A percentile compares a stretch with the other conserved stretches of the same genome.
phyloP scores from a whole-genome alignment of 768 basidiomycete genomes.

The Steccherinum ochraceum region DNA sequence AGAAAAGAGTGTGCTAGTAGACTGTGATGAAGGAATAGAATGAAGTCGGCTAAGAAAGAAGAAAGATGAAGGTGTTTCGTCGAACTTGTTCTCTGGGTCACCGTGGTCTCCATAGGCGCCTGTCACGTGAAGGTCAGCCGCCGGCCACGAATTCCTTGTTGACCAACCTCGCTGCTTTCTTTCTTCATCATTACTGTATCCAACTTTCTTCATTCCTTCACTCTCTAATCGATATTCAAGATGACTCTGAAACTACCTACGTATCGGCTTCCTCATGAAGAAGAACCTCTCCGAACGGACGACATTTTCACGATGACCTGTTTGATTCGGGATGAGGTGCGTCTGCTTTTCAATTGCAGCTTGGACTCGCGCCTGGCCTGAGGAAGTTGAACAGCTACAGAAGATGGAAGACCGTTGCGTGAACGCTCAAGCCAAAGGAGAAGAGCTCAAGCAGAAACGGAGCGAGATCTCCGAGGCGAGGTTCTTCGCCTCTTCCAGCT shows the following conservation, averaged over 20 bases:
- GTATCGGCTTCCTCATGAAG: not conserved
- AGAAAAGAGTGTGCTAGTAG: not conserved
- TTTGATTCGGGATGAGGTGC: not conserved
- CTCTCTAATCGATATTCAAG: not conserved
- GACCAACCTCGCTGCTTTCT: no score
- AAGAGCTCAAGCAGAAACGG: constrained; percentile 5
- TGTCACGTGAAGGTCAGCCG: no score
- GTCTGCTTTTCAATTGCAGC: no score
- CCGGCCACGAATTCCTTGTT: no score
- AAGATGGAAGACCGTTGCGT: constrained; percentile 10
- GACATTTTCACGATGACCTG: constrained; percentile 9
- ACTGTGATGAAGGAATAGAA: not conserved
- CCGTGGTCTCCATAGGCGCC: no score
- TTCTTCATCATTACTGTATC: no score
- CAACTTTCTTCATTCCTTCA: not conserved
- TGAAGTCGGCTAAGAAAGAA: not conserved
- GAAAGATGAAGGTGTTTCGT: not conserved
- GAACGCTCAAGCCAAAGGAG: not conserved
- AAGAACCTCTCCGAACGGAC: not conserved
- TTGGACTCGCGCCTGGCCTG: no score
- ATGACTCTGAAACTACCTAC: not conserved
- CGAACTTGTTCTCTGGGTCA: no score
- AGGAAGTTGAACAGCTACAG: constrained; percentile 8
- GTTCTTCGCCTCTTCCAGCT: constrained; percentile 9
- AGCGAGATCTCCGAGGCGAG: constrained; percentile 8